phyloP scores from a whole-genome alignment of 2,329 filamentous ascomycete genomes.

The Spiromastix sp. region DNA sequence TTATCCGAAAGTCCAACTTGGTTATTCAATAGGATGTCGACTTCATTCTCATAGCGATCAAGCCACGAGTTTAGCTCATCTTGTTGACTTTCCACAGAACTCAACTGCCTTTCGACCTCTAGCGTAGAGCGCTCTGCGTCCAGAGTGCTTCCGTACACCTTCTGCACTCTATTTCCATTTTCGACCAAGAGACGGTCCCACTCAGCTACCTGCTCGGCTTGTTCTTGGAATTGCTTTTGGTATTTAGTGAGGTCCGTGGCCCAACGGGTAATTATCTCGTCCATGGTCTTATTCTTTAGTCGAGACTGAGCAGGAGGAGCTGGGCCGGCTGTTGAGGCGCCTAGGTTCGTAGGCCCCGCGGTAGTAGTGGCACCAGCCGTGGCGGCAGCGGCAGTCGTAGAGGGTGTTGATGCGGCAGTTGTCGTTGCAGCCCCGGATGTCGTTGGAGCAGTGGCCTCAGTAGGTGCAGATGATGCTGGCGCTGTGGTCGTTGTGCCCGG shows the following conservation, averaged over 20 bases:
- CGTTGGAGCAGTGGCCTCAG: conserved; percentile 16
- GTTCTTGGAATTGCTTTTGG: conserved; percentile 89
- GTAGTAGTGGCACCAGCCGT: conserved; percentile 18
- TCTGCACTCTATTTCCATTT: conserved; percentile 90
- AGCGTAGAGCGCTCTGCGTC: conserved; percentile 87
- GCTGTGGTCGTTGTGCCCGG: conserved; percentile 18
- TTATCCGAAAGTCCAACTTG: conserved; percentile 67
- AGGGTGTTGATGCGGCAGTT: conserved; percentile 23
- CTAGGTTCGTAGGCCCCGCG: conserved; percentile 37
- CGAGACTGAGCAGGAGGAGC: conserved; percentile 71
- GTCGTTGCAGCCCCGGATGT: conserved; percentile 17
- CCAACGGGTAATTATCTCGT: conserved; percentile 96
- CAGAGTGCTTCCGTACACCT: conserved; percentile 81
- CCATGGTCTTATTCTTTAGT: conserved; percentile 97
- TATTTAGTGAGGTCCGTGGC: conserved; percentile 91
- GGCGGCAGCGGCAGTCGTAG: conserved; percentile 20
- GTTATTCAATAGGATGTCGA: conserved; percentile 76
- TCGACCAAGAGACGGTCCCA: conserved; percentile 92
- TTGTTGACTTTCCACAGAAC: conserved; percentile 83
- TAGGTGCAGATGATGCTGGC: conserved; percentile 14
- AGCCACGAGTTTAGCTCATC: conserved; percentile 81
- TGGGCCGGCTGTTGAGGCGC: conserved; percentile 69
- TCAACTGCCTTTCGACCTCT: conserved; percentile 87
- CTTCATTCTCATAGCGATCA: conserved; percentile 82
- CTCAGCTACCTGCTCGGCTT: conserved; percentile 73